Evolutionary conservation across 2,329 filamentous ascomycete genomes (phyloP), one percentile per base, ranked within the genome.

Genomic region (Teratosphaeria viscida): DNA sequence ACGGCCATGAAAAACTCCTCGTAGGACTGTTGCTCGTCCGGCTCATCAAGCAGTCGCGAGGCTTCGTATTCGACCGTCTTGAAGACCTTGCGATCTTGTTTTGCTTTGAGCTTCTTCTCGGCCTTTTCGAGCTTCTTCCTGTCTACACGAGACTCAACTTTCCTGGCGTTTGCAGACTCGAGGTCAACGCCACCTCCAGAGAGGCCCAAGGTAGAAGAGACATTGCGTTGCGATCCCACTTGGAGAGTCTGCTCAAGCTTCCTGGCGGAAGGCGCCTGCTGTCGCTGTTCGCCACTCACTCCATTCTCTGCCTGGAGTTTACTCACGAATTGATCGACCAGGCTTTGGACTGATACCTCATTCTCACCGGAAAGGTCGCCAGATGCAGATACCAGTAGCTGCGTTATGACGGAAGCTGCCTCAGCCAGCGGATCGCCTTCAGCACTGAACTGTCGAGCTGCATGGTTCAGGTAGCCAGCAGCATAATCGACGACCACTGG

Each of bases 1-100:
- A 99, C 94, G 58, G 90, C 88, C 94, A 99, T 97, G 83, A 95
- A 99, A 78, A 99, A 97, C 74, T 99, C 94, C 76, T 99, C 94
- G 73, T 99, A 99, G 49, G 90, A 95, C 80, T 96, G 87, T 12
- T 92, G 80, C 68, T 87, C 84, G 68, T 92, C 88, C 3, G 90
- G 82, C 75, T 90, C 84, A 71, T 95, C 87, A 65, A 99, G 85
- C 66, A 99, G 80, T 66, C 86, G 86, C 12, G 94, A 97, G 0
- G 94, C 89, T 77, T 99, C 94, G 74, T 99, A 99, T 76, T 96
- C 90, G 67, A 99, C 94, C 59, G 88, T 96, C 82, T 97, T 97
- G 86, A 94, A 96, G 39, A 86, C 85, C 80, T 99, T 99, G 81
- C 95, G 95, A 78, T 91, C 94, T 79, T 97, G 94, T 80, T 99